A percentile compares a stretch with the other conserved stretches of the same genome.
Evolutionary conservation across 176 grass and related monocot species (phyloP).

Genomic region (Thalia dealbata): DNA sequence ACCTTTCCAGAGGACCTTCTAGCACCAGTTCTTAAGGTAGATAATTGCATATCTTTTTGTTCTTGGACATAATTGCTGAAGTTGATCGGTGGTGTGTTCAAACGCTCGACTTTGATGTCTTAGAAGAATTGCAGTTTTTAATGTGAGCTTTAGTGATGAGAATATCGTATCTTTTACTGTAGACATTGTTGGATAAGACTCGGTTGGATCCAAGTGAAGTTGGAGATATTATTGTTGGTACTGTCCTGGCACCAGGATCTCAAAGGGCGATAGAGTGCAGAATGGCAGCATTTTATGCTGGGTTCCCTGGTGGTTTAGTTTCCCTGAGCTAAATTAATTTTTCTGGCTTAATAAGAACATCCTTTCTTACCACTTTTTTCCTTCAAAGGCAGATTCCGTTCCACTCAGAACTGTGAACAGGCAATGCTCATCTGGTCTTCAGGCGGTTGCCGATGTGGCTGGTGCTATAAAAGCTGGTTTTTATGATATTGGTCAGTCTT

Average conservation of each 20-base stretch:
- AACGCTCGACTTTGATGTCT: background rate
- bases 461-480: constrained; percentile 64
- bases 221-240: constrained; percentile 91
- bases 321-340: background rate
- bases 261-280: constrained; percentile 88
- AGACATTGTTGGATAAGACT: constrained; percentile 82
- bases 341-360: constrained; percentile 1
- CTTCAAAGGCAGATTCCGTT: constrained; percentile 46
- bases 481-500: constrained; percentile 67
- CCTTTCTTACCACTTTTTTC: constrained; percentile 14
- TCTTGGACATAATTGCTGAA: background rate
- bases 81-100: background rate
- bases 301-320: constrained; percentile 53
- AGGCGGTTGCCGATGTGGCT: constrained; percentile 88
- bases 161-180: background rate
- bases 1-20: constrained; percentile 73
- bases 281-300: constrained; percentile 79
- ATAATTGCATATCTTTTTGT: background rate
- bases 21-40: constrained; percentile 71
- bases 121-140: background rate
- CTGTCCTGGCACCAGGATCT: constrained; percentile 81
- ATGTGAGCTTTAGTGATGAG: background rate
- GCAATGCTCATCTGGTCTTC: constrained; percentile 90
- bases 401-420: constrained; percentile 87
- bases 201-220: constrained; percentile 67